A percentile compares a stretch with the other conserved stretches of the same genome.
Conservation (phyloP, 2,329 filamentous ascomycete species). For the Penicillium hordei region DNA sequence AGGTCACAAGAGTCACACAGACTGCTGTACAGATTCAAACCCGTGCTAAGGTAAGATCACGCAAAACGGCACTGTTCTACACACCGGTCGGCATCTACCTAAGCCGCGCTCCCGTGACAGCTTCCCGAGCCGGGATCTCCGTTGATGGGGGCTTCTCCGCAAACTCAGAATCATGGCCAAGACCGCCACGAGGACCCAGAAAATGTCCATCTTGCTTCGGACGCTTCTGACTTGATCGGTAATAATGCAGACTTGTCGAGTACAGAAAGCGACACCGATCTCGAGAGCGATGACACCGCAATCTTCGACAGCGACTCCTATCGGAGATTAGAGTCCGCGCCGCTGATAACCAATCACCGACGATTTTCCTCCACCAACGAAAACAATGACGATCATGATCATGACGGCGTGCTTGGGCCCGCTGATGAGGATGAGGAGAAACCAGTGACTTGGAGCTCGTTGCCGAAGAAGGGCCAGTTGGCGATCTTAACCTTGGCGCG, state of each 20-base stretch:
- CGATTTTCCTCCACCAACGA: conserved; percentile 18
- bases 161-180: conserved; percentile 11
- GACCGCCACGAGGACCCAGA: conserved; percentile 1
- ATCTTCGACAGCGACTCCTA: conserved; percentile 15
- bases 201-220: neutral
- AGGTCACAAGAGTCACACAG: neutral
- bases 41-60: too few relatives aligned
- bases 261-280: conserved; percentile 15
- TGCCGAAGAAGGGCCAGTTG: conserved; percentile 76
- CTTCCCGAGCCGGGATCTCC: conserved; percentile 5
- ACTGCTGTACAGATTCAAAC: too few relatives aligned
- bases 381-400: conserved; percentile 18
- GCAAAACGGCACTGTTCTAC: neutral
- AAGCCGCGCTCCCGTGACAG: conserved; percentile 2
- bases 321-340: conserved; percentile 11
- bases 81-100: neutral
- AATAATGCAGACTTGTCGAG: conserved; percentile 3
- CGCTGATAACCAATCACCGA: conserved; percentile 14
- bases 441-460: conserved; percentile 66
- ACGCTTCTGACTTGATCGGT: neutral
- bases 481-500: conserved; percentile 74
- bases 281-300: conserved; percentile 21
- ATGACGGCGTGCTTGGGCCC: conserved; percentile 10
- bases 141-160: conserved; percentile 23
- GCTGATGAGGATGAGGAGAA: conserved; percentile 32